Evolutionary conservation across 2,329 filamentous ascomycete species (phyloP), one percentile per base, ranked within the genome.

Genomic region (Emergomyces africanus): DNA sequence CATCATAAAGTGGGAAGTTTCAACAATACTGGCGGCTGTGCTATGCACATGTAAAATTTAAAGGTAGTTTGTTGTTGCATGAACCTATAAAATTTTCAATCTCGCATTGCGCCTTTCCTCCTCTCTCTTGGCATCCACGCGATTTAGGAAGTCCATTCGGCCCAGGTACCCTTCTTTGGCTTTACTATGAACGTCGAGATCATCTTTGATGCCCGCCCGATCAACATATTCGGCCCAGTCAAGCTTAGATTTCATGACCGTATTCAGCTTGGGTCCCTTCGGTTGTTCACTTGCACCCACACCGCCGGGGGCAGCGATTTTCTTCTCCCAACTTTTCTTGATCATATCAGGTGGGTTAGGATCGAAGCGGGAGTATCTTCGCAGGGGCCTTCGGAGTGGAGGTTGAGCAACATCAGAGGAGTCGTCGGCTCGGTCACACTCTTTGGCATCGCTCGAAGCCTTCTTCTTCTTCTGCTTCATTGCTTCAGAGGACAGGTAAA

Each of bases 181-280:
- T 68, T 82, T 83, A 62, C 81, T 82, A 67, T 84, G 81, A 51
- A 77, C 77, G 59, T 81, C 78, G 66, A 86, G 69, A 68, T 86
- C 83, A 60, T 84, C 82, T 59, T 79, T 78, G 60, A 85, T 79
- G 35, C 83, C 82, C 51, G 80, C 79, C 57, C 80, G 72, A 66
- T 84, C 81, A 46, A 86, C 83, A 66, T 83, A 84, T 12, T 79
- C 78, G 23, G 81, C 82, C 83, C 83, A 86, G 65, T 86, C 83
- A 66, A 85, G 72, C 57, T 82, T 78, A 35, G 81, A 84, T 70
- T 86, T 86, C 70, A 85, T 82, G 55, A 86, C 81, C 0, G 83
- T 84, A 64, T 84, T 86, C 72, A 86, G 79, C 66, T 84, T 85
- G 60, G 81, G 79, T 66, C 79, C 72, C 71, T 78, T 65, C 67